Percentiles rank a stretch among this genome's conserved stretches.
Evolutionary conservation across 495 filamentous ascomycete genomes (phyloP).

Genomic region (Xylaria nigripes): DNA sequence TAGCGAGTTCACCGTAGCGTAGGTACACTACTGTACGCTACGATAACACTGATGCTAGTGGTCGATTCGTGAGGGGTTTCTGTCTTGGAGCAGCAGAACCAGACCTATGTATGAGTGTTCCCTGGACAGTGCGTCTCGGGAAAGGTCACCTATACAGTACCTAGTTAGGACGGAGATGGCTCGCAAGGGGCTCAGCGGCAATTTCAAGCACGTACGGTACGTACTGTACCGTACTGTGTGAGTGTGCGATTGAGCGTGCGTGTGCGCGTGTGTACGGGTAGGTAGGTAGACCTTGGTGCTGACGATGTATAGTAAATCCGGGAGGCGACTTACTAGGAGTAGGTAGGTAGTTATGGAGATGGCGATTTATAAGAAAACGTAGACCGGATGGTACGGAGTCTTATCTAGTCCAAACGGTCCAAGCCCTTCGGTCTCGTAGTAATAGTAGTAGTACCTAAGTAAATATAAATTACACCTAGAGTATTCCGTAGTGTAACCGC

Average conservation of each 20-base stretch:
- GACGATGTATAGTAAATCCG: no score
- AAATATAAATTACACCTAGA: background rate
- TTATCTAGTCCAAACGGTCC: background rate
- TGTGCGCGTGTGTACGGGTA: no score
- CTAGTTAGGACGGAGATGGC: background rate
- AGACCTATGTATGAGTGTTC: background rate
- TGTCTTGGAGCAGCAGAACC: slow-evolving; percentile 4
- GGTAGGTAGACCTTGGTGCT: no score
- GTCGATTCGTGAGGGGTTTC: slow-evolving; percentile 9
- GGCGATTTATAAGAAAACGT: background rate
- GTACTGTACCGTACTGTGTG: background rate
- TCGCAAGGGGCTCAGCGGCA: background rate
- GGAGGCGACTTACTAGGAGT: no score
- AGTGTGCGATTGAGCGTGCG: no score
- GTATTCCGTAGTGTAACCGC: background rate
- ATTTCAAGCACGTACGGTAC: background rate
- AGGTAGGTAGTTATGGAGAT: background rate
- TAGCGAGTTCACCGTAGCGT: background rate
- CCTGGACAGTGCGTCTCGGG: background rate
- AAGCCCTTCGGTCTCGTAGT: background rate
- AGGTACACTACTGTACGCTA: background rate
- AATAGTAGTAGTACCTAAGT: no score
- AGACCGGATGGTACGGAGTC: background rate
- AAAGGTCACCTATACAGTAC: background rate
- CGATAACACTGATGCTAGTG: background rate